A percentile compares a stretch with the other conserved stretches of the same genome.
phyloP scores from a whole-genome alignment of 345 rosid genomes.

The Rhizophora apiculata region DNA sequence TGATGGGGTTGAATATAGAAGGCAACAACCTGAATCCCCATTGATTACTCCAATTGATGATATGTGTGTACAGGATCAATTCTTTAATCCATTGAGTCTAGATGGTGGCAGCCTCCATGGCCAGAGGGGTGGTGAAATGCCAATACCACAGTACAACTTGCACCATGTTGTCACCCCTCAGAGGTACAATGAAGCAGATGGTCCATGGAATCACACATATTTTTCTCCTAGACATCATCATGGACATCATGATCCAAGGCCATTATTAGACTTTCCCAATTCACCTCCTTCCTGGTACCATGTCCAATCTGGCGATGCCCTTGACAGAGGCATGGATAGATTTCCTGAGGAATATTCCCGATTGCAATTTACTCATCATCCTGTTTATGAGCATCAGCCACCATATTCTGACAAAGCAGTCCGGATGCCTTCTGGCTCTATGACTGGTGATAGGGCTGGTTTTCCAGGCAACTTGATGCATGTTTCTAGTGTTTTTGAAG shows the following conservation, averaged over 20 bases:
- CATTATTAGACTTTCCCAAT: slow-evolving; percentile 55
- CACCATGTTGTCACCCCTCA: slow-evolving; percentile 52
- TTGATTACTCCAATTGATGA: slow-evolving; percentile 39
- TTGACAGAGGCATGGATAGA: slow-evolving; percentile 61
- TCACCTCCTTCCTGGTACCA: slow-evolving; percentile 73
- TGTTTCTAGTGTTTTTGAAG: slow-evolving; percentile 57
- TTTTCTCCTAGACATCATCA: slow-evolving; percentile 85
- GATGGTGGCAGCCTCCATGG: slow-evolving; percentile 56
- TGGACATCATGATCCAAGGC: slow-evolving; percentile 71
- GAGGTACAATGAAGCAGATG: slow-evolving; percentile 75
- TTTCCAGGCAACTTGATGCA: slow-evolving; percentile 71
- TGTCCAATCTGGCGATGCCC: slow-evolving; percentile 59
- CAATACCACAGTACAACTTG: slow-evolving; percentile 51
- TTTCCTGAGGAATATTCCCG: slow-evolving; percentile 66
- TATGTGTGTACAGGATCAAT: slow-evolving; percentile 37
- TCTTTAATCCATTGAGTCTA: slow-evolving; percentile 44
- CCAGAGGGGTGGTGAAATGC: slow-evolving; percentile 56
- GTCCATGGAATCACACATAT: slow-evolving; percentile 69
- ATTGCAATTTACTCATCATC: slow-evolving; percentile 56
- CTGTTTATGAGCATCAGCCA: slow-evolving; percentile 49
- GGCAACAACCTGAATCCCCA: slow-evolving; percentile 57
- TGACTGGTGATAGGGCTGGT: slow-evolving; percentile 61
- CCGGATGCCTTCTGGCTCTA: slow-evolving; percentile 69
- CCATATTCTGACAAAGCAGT: slow-evolving; percentile 60
- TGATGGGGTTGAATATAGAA: slow-evolving; percentile 63